Conservation (phyloP, 2,329 filamentous ascomycete species). For the Alternaria ventricosa region DNA sequence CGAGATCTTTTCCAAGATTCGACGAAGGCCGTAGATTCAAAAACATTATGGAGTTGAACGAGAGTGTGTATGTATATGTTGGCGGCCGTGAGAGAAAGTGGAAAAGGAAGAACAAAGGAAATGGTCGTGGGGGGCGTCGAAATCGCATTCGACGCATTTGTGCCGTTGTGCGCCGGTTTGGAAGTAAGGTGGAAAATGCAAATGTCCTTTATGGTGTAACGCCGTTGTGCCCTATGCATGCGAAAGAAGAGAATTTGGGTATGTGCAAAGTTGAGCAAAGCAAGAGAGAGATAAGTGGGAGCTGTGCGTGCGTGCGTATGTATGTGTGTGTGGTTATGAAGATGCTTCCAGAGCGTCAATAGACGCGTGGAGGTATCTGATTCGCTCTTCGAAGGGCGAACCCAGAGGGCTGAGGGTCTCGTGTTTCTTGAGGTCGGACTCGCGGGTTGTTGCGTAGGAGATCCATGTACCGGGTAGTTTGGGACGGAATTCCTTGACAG, state of each 20-base stretch:
- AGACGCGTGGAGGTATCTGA: slow-evolving; percentile 29
- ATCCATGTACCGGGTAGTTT: slow-evolving; percentile 15
- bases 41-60: slow-evolving; percentile 18
- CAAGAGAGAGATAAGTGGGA: slow-evolving; percentile 4
- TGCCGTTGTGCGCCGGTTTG: slow-evolving; percentile 33
- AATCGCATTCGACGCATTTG: slow-evolving; percentile 41
- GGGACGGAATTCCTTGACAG: slow-evolving; percentile 14
- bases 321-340: slow-evolving; percentile 5
- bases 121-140: slow-evolving; percentile 39
- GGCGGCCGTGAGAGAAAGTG: slow-evolving; percentile 28
- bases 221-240: slow-evolving; percentile 4
- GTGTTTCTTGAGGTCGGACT: neutral
- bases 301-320: neutral
- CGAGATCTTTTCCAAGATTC: neutral
- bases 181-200: slow-evolving; percentile 2
- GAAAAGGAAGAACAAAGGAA: slow-evolving; percentile 34
- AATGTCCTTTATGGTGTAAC: slow-evolving; percentile 1
- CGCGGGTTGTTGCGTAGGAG: slow-evolving; percentile 7
- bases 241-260: slow-evolving; percentile 8
- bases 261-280: slow-evolving; percentile 13
- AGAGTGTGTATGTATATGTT: neutral
- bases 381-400: slow-evolving; percentile 38
- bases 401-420: slow-evolving; percentile 30
- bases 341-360: slow-evolving; percentile 28
- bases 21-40: slow-evolving; percentile 15